A percentile compares a stretch with the other conserved stretches of the same genome.
Evolutionary conservation across 495 filamentous ascomycete species (phyloP).

Genomic region (Aspergillus bertholletiae): DNA sequence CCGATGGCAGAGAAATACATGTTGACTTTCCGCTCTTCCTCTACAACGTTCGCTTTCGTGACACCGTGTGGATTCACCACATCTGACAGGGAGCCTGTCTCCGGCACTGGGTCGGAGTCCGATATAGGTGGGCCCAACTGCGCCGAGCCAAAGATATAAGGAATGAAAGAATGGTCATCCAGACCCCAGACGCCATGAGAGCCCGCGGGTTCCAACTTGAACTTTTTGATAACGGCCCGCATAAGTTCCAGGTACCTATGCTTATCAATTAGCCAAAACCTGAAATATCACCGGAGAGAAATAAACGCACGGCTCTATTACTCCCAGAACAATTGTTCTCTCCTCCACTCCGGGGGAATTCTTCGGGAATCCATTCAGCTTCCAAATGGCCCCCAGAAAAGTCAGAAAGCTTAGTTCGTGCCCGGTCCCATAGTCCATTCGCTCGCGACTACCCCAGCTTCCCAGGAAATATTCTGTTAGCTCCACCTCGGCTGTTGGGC

Average conservation of each 20-base stretch:
- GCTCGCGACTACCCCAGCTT: slow-evolving; percentile 81
- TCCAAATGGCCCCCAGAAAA: slow-evolving; percentile 88
- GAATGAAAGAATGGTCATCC: slow-evolving; percentile 96
- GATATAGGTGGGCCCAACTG: slow-evolving; percentile 77
- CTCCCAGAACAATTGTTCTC: slow-evolving; percentile 71
- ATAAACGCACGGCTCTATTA: slow-evolving; percentile 71
- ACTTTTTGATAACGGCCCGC: slow-evolving; percentile 77
- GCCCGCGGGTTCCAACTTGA: slow-evolving; percentile 93
- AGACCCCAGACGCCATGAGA: slow-evolving; percentile 97
- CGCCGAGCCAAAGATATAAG: slow-evolving; percentile 89
- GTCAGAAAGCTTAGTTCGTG: slow-evolving; percentile 94
- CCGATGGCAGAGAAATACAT: slow-evolving; percentile 98
- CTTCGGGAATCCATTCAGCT: slow-evolving; percentile 69
- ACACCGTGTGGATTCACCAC: slow-evolving; percentile 71
- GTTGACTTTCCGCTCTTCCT: slow-evolving; percentile 65
- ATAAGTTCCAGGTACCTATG: slow-evolving; percentile 77
- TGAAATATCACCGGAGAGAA: not conserved
- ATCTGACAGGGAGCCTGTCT: slow-evolving; percentile 69
- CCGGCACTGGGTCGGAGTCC: slow-evolving; percentile 57
- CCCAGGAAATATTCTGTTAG: slow-evolving; percentile 77
- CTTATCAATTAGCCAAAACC: not conserved
- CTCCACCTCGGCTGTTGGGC: slow-evolving; percentile 55
- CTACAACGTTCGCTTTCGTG: slow-evolving; percentile 60
- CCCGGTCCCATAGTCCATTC: slow-evolving; percentile 93
- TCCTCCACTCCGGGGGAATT: slow-evolving; percentile 55